Evolutionary conservation across 805 yeast species (phyloP).

Genomic region (Candida incommunis): DNA sequence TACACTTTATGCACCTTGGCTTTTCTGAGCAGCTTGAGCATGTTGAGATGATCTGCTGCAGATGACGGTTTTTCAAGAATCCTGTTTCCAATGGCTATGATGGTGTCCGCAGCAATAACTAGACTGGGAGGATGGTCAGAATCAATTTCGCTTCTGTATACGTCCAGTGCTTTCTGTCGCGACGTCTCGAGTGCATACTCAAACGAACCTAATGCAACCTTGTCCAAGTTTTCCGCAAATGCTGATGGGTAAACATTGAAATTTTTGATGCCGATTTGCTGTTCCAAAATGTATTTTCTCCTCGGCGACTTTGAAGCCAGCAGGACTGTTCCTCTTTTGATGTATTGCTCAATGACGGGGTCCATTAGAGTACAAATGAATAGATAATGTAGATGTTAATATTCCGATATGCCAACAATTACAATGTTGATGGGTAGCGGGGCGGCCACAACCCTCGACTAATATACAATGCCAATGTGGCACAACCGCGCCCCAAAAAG

Average conservation of each 20-base stretch:
- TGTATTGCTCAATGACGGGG: not conserved
- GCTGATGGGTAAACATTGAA: conserved; percentile 41
- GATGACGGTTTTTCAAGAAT: conserved; percentile 74
- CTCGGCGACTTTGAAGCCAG: conserved; percentile 82
- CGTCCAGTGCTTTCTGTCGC: conserved; percentile 48
- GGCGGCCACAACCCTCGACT: too few relatives aligned
- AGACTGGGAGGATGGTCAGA: conserved; percentile 20
- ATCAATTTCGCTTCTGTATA: conserved; percentile 27
- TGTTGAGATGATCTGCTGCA: conserved; percentile 33
- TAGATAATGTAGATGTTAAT: too few relatives aligned
- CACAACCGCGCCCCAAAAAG: too few relatives aligned
- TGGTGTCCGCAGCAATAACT: conserved; percentile 62
- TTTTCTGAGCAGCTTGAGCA: conserved; percentile 35
- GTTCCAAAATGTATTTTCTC: conserved; percentile 52
- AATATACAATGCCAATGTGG: too few relatives aligned
- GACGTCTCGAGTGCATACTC: conserved; percentile 67
- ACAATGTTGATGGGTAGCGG: too few relatives aligned
- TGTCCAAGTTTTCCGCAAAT: conserved; percentile 66
- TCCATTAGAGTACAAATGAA: too few relatives aligned
- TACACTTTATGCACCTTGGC: conserved; percentile 33
- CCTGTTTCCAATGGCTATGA: conserved; percentile 38
- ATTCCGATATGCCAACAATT: too few relatives aligned
- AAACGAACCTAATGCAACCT: conserved; percentile 30
- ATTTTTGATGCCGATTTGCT: conserved; percentile 25
- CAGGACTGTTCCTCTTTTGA: conserved; percentile 26